Evolutionary conservation across 2,329 filamentous ascomycete genomes (phyloP), one percentile per base, ranked within the genome.

Genomic region (Exophiala calicioides): DNA sequence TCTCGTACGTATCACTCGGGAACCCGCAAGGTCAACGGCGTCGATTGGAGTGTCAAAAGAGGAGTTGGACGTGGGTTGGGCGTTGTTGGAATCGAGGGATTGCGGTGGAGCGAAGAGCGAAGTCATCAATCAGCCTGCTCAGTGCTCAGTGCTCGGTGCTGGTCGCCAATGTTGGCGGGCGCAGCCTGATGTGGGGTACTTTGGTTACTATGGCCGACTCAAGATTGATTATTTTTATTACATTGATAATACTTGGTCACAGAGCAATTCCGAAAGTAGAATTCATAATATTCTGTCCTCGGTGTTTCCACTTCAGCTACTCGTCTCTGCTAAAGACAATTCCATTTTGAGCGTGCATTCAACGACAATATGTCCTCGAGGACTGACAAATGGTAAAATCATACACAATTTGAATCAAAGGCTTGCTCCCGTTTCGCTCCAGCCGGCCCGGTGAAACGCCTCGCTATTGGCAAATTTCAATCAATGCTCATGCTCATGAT

Each of bases 401-500:
- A 26, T 15, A 42, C 24, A 40, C 19, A 9, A 24, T 21, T 36
- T 18, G 20, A 20, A 39, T 36, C n/a, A n/a, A 20, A 43, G 15
- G 12, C 34, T 18, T n/a, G n/a, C n/a, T n/a, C n/a, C n/a, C n/a
- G n/a, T n/a, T n/a, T n/a, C n/a, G n/a, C n/a, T n/a, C n/a, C n/a
- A n/a, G n/a, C n/a, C n/a, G n/a, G 12, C 15, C 23, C 39, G 35
- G 10, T 19, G 13, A 41, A 27, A 36, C 35, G 34, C 47, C 41
- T 50, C 31, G 47, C 47, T 50, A 31, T 18, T 27, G 5, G 10
- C 26, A 39, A 29, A 5, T 12, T 4, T 69, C 72, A 95, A 66
- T 96, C 90, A 61, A 96, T 95, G 67, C 88, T 95, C 87, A 97
- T 93, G 60, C 91, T 90, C 85, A 95, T 95, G 56, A 96, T 76